Evolutionary conservation across 2,329 filamentous ascomycete species (phyloP), one percentile per base, ranked within the genome.

Genomic region (Sphaceloma murrayae): DNA sequence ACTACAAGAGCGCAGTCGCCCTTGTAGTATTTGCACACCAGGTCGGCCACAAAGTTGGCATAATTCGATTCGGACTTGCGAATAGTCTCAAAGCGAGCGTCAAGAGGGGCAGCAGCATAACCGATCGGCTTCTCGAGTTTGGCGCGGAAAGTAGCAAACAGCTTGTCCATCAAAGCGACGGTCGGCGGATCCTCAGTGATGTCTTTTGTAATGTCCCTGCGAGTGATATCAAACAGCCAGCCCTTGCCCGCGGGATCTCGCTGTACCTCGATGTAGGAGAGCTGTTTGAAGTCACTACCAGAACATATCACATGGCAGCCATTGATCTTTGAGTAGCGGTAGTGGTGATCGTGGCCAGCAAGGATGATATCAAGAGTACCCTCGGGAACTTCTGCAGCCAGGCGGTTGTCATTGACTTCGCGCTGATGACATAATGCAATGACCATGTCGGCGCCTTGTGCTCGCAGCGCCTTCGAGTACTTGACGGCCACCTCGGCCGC

Each of bases 321-420:
- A 49, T 88, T 87, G 60, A 91, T 73, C 45, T 87, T 57, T 45
- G 72, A 75, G 62, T 94, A 85, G 11, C 73, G 73, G 58, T 94
- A 94, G 63, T 82, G 91, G 59, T 95, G 88, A 54, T 94, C 88
- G 56, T 94, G 87, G 0, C 87, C 87, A 38, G 87, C 86, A 0
- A 94, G 72, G 33, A 95, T 82, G 26, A 94, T 77, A 59, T 95
- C 88, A 14, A 94, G 78, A 44, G 84, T 62, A 8, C 83, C 85
- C 3, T 76, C 72, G 0, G 83, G 68, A 1, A 72, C 74, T 50
- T 84, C 80, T 48, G 78, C 69, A 0, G 88, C 87, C 3, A 95
- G 68, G 63, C 93, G 93, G 57, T 83, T 78, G 62, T 94, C 87
- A 56, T 94, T 94, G 9, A 85, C 85, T 62, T 94, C 85, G 33